Evolutionary conservation across 192 early-diverging fungal genomes (phyloP), one percentile per base, ranked within the genome.

Genomic region (Helicostylum pulchrum): DNA sequence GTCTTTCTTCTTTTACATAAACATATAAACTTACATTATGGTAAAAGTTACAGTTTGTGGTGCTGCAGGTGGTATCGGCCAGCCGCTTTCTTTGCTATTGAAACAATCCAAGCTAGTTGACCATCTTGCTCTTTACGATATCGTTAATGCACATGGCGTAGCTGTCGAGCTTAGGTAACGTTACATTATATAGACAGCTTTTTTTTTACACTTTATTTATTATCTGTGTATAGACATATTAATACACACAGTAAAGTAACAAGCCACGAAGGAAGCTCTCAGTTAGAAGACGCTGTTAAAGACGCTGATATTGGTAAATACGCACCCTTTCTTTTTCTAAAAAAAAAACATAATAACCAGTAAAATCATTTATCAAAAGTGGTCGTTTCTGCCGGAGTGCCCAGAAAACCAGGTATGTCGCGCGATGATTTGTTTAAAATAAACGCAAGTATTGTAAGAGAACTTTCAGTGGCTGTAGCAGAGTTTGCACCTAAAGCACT

Each of bases 391-490:
- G 96, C 96, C 63, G 96, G 96, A 69, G 92, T 98, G 14, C 96
- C 96, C 64, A 87, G 96, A 75, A 98, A 98, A 89, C 96, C 94
- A 61, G 94, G 94, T 32, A 98, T 98, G 96, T 94, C 96, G 67
- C 90, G 96, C 78, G 94, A 98, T 76, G 96, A 98, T 76, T 83
- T 98, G 64, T 98, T 98, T 88, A 94, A 95, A 80, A 95, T 88
- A 80, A 98, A 98, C 80, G 96, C 96, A 63, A 89, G 90, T 60
- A 98, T 98, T 64, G 92, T 95, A 73, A 84, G 86, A 65, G 87
- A 77, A 51, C 85, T 96, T 42, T 94, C 94, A 63, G 76, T 78
- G 58, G 92, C 86, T 50, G 83, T 85, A 58, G 95, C 93, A 34
- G 78, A 83, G 77, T 88, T 80, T 53, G 85, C 87, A 68, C 93